Evolutionary conservation across 805 yeast genomes (phyloP).

Genomic region (Wickerhamiella occidentalis): DNA sequence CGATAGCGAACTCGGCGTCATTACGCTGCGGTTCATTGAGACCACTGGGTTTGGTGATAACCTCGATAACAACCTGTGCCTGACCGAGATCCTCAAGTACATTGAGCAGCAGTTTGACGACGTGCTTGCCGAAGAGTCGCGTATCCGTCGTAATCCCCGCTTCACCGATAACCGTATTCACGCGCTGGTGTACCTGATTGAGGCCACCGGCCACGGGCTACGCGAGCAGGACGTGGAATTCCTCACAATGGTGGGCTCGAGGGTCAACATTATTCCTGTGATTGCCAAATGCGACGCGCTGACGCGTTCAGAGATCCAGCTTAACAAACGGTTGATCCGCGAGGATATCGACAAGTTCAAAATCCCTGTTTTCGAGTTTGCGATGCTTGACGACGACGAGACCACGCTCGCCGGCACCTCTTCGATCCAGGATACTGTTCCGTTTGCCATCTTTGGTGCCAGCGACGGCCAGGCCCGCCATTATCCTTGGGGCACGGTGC

Average conservation of each 20-base stretch:
- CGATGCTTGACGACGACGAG: constrained; percentile 41
- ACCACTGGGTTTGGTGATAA: constrained; percentile 73
- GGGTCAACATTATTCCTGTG: constrained; percentile 77
- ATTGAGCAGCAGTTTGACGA: constrained; percentile 61
- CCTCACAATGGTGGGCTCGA: constrained; percentile 63
- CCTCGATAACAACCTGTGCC: constrained; percentile 46
- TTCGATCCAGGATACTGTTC: constrained; percentile 47
- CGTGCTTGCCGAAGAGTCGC: constrained; percentile 60
- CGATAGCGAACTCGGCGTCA: constrained; percentile 20
- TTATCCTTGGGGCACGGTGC: constrained; percentile 51
- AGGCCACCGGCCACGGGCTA: constrained; percentile 42
- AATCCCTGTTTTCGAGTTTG: constrained; percentile 65
- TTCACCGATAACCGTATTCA: constrained; percentile 66
- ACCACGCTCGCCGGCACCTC: constrained; percentile 49
- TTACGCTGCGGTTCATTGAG: constrained; percentile 45
- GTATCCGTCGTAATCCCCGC: constrained; percentile 60
- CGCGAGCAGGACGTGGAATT: constrained; percentile 67
- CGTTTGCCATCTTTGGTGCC: constrained; percentile 53
- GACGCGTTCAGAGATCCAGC: constrained; percentile 59
- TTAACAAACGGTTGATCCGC: constrained; percentile 61
- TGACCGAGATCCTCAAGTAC: constrained; percentile 41
- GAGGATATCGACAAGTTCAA: constrained; percentile 61
- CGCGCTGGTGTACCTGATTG: constrained; percentile 64
- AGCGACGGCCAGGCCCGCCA: constrained; percentile 33
- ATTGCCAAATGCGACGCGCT: constrained; percentile 78